Conservation (phyloP, 441 rosid genomes). For the Populus trichocarpa region DNA sequence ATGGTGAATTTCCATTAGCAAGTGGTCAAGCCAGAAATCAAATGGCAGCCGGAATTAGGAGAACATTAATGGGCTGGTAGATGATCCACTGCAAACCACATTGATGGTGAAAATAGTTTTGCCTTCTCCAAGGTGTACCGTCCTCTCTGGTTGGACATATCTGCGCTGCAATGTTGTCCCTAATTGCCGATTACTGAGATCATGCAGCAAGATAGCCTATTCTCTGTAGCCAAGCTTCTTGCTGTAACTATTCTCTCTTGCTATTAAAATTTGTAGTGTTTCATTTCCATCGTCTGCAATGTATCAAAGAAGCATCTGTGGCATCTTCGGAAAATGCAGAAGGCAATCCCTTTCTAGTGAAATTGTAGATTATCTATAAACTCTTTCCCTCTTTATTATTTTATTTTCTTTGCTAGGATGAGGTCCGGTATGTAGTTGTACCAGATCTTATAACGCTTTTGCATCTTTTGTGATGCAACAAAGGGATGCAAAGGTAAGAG, state of each 20-base stretch:
- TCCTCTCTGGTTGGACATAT: not conserved
- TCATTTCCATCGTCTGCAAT: not conserved
- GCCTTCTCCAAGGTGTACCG: not conserved
- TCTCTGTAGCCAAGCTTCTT: not conserved
- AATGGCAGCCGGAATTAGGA: constrained; percentile 61
- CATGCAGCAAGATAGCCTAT: not conserved
- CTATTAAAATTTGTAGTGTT: not conserved
- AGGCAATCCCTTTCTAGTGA: not conserved
- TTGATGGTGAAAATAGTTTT: not conserved
- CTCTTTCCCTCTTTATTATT: not conserved
- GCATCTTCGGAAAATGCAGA: not conserved
- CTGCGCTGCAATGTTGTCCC: not conserved
- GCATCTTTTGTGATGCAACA: not conserved
- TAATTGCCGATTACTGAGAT: not conserved
- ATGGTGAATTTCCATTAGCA: constrained; percentile 31
- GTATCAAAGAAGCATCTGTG: not conserved
- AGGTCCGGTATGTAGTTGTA: not conserved
- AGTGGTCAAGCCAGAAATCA: constrained; percentile 37
- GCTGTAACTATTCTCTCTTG: not conserved
- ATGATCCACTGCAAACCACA: not conserved
- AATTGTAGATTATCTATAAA: not conserved
- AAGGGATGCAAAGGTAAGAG: not conserved
- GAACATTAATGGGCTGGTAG: constrained; percentile 79
- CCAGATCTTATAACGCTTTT: not conserved
- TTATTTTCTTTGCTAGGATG: not conserved